Conservation (phyloP, 2,329 filamentous ascomycete genomes). For the Cladobotryum mycophilum region DNA sequence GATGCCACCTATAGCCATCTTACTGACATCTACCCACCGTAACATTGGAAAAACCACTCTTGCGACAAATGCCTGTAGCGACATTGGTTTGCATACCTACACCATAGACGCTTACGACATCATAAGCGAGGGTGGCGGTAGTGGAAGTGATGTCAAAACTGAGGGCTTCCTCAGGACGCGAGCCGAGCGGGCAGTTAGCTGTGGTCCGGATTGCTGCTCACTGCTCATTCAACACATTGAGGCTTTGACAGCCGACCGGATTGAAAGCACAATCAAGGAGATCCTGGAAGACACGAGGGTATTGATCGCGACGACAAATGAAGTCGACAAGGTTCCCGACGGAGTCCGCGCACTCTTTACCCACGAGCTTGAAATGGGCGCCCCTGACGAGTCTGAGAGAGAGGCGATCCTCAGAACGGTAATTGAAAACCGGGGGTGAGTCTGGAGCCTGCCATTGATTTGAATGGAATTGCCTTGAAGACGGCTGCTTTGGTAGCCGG, state of each 20-base stretch:
- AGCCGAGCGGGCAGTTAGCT: constrained; percentile 81
- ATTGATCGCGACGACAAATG: constrained; percentile 87
- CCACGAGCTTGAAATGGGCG: constrained; percentile 88
- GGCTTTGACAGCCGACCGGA: constrained; percentile 82
- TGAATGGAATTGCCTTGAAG: constrained; percentile 82
- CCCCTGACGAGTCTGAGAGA: constrained; percentile 86
- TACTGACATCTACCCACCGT: constrained; percentile 85
- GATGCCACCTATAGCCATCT: constrained; percentile 80
- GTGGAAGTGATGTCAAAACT: constrained; percentile 87
- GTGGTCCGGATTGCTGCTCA: constrained; percentile 75
- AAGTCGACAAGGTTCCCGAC: constrained; percentile 90
- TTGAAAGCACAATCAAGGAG: constrained; percentile 77
- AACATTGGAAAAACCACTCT: constrained; percentile 87
- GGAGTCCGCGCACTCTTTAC: constrained; percentile 87
- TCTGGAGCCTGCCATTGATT: constrained; percentile 77
- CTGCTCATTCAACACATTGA: constrained; percentile 88
- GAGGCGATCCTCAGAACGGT: constrained; percentile 80
- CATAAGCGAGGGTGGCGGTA: constrained; percentile 74
- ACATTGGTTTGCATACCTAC: constrained; percentile 87
- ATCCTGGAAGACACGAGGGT: constrained; percentile 75
- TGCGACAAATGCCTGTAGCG: constrained; percentile 70
- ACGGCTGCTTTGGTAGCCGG: constrained; percentile 93
- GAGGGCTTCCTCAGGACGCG: constrained; percentile 84
- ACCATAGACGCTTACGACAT: constrained; percentile 89
- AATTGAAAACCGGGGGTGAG: constrained; percentile 66